A percentile compares a stretch with the other conserved stretches of the same genome.
Evolutionary conservation across 306 rosid genomes (phyloP).

Genomic region (Malus fusca): DNA sequence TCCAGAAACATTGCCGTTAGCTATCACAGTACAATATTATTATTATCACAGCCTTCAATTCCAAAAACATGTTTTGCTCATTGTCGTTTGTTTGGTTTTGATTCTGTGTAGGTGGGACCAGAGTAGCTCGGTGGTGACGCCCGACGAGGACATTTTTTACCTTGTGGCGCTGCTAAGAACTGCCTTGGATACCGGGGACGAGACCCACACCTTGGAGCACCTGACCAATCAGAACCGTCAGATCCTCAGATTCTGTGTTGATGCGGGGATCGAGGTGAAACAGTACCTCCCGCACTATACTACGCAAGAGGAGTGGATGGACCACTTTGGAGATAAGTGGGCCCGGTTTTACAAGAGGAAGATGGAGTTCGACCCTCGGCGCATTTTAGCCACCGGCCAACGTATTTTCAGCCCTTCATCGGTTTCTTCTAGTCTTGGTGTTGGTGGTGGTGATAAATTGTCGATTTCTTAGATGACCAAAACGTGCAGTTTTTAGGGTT

Average conservation of each 20-base stretch:
- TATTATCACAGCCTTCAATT: not conserved
- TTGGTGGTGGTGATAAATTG: slow-evolving; percentile 1
- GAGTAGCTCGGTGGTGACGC: slow-evolving; percentile 75
- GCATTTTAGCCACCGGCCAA: slow-evolving; percentile 86
- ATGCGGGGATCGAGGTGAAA: slow-evolving; percentile 54
- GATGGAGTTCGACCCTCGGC: slow-evolving; percentile 69
- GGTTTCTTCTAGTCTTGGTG: not conserved
- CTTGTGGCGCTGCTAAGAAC: slow-evolving; percentile 86
- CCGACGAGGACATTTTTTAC: slow-evolving; percentile 82
- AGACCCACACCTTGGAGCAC: slow-evolving; percentile 47
- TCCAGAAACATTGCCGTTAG: slow-evolving; percentile 14
- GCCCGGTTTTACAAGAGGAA: slow-evolving; percentile 48
- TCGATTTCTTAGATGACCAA: not conserved
- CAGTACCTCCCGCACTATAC: slow-evolving; percentile 93
- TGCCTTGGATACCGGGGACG: slow-evolving; percentile 53
- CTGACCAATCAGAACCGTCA: slow-evolving; percentile 67
- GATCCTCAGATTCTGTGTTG: slow-evolving; percentile 62
- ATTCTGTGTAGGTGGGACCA: slow-evolving; percentile 65
- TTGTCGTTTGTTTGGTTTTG: not conserved
- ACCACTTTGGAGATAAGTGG: slow-evolving; percentile 94
- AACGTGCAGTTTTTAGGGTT: not conserved
- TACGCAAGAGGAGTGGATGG: slow-evolving; percentile 60
- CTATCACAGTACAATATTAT: not conserved
- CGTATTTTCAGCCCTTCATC: slow-evolving; percentile 46
- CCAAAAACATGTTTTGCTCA: not conserved